These are phyloP conservation scores for Hansenula sp. DNA, from an alignment of 1,139 yeast genomes.

Conservation along the genomic window DNA sequence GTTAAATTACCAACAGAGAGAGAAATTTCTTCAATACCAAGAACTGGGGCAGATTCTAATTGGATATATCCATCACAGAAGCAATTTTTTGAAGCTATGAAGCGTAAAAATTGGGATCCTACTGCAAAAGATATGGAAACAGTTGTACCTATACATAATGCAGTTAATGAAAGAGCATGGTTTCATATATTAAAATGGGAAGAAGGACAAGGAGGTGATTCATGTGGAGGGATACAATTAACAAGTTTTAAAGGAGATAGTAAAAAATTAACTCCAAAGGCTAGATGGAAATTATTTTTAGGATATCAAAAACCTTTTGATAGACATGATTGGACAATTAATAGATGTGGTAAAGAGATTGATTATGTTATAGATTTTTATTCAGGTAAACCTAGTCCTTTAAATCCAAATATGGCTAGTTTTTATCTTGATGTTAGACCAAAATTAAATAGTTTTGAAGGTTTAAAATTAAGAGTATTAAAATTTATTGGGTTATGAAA, in stretches of 20 bases:
- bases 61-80: conserved; percentile 97
- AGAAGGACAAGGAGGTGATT: conserved; percentile 48
- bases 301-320: conserved; percentile 85
- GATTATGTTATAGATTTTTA: conserved; percentile 95
- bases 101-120: conserved; percentile 85
- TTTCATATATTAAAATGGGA: conserved; percentile 83
- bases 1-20: conserved; percentile 58
- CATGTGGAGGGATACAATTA: conserved; percentile 82
- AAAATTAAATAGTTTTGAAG: conserved; percentile 76
- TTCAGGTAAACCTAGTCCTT: conserved; percentile 52
- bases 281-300: conserved; percentile 60
- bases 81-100: conserved; percentile 93
- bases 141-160: conserved; percentile 90
- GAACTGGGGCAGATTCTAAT: conserved; percentile 58
- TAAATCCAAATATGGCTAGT: conserved; percentile 44
- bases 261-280: conserved; percentile 81
- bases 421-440: conserved; percentile 90
- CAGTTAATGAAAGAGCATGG: conserved; percentile 95
- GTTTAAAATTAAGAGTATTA: conserved; percentile 60
- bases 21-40: conserved; percentile 79
- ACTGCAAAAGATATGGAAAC: conserved; percentile 78
- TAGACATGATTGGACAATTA: conserved; percentile 94
- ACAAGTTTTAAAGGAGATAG: conserved; percentile 90
- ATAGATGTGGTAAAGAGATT: conserved; percentile 76
- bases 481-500: conserved; percentile 54